Conservation (phyloP, 768 basidiomycete species). For the Boletus huronensis region DNA sequence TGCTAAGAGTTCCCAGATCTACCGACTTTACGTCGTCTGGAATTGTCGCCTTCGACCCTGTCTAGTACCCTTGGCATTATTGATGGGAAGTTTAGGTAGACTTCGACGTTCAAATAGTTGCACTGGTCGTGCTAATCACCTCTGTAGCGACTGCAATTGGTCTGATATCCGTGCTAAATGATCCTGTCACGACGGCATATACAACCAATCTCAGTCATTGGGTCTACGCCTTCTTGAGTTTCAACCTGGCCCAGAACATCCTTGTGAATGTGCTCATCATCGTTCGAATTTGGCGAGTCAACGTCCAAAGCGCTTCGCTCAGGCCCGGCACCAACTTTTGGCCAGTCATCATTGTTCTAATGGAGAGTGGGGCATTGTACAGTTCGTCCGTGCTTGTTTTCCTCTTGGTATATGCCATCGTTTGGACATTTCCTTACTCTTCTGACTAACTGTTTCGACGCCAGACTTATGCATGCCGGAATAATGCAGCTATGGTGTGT, state of each 20-base stretch:
- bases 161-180: not conserved
- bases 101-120: not conserved
- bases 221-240: conserved; percentile 6
- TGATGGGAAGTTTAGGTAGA: conserved; percentile 1
- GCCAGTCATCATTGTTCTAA: conserved; percentile 1
- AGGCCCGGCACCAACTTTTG: not conserved
- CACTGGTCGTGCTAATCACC: not conserved
- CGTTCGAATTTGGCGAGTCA: conserved; percentile 6
- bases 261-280: conserved; percentile 6
- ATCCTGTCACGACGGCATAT: not conserved
- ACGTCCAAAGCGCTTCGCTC: not conserved
- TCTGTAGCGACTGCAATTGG: not conserved
- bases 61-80: not conserved
- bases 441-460: not conserved
- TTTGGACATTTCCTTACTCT: not conserved
- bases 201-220: not conserved
- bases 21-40: conserved; percentile 9
- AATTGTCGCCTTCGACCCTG: conserved; percentile 1
- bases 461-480: conserved; percentile 3
- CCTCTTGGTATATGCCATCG: not conserved
- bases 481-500: conserved; percentile 4
- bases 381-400: conserved; percentile 3
- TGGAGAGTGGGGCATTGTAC: conserved; percentile 12
- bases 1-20: not conserved
- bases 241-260: conserved; percentile 6